Percentiles rank a stretch among this genome's conserved stretches.
These are phyloP conservation scores for Lagerstroemia speciosa DNA, from an alignment of 345 rosid genomes.

Conservation along the genomic window DNA sequence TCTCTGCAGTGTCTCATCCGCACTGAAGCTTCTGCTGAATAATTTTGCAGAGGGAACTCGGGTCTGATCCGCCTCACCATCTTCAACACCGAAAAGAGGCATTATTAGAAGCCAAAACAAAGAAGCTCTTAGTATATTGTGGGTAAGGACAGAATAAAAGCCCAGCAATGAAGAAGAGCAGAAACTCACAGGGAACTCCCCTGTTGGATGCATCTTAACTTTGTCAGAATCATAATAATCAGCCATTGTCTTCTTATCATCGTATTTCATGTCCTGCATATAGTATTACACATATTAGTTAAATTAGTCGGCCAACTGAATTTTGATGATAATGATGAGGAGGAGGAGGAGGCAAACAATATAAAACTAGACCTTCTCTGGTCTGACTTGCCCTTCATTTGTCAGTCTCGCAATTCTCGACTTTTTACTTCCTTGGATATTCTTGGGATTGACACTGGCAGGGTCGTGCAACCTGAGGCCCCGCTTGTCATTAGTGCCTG, in stretches of 20 bases:
- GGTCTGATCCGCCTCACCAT: slow-evolving; percentile 1
- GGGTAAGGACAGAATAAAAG: neutral
- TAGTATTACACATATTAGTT: neutral
- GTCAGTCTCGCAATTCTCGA: neutral
- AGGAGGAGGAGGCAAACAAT: neutral
- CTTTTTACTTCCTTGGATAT: neutral
- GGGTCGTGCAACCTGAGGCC: neutral
- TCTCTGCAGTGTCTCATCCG: neutral
- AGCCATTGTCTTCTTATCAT: neutral
- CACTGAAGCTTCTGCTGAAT: neutral
- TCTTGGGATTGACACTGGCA: neutral
- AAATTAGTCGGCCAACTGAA: neutral
- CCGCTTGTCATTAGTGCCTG: neutral
- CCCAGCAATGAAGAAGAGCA: neutral
- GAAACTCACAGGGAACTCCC: slow-evolving; percentile 5
- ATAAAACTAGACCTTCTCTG: neutral
- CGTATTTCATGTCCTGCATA: neutral
- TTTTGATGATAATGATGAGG: neutral
- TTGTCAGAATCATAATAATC: neutral
- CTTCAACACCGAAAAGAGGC: neutral
- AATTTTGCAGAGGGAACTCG: slow-evolving; percentile 6
- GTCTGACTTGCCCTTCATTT: neutral
- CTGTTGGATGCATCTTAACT: slow-evolving; percentile 3
- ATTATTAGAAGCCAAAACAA: neutral
- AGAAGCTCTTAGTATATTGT: neutral